Evolutionary conservation across 768 basidiomycete species (phyloP).

Genomic region (Suillus placidus): DNA sequence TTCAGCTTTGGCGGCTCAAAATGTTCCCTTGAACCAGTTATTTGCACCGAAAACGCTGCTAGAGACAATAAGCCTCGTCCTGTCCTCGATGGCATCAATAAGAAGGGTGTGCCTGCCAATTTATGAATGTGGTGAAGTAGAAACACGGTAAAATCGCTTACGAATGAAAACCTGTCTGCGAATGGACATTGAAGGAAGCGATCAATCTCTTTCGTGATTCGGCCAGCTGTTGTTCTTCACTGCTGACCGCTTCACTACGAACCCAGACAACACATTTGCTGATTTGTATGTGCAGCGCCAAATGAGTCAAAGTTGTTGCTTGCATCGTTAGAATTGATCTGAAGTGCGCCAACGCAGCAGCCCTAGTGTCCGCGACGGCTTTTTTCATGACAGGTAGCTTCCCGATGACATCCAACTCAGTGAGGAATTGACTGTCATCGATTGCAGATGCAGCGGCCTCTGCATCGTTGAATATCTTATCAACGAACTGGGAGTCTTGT

Average conservation of each 20-base stretch:
- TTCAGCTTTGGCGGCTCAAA: slow-evolving; percentile 20
- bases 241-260: slow-evolving; percentile 2
- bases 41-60: neutral
- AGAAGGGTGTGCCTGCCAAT: slow-evolving; percentile 11
- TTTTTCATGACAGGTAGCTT: slow-evolving; percentile 2
- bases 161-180: slow-evolving; percentile 10
- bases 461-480: slow-evolving; percentile 13
- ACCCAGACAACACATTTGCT: slow-evolving; percentile 1
- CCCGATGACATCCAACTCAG: slow-evolving; percentile 10
- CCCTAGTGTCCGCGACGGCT: neutral
- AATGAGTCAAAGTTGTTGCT: neutral
- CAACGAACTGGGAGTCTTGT: neutral
- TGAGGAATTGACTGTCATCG: slow-evolving; percentile 22
- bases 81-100: slow-evolving; percentile 8
- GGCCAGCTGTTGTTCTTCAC: slow-evolving; percentile 13
- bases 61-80: neutral
- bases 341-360: neutral
- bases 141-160: neutral
- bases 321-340: neutral
- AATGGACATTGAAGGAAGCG: slow-evolving; percentile 19
- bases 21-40: slow-evolving; percentile 23
- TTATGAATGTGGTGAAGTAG: neutral
- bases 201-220: slow-evolving; percentile 23
- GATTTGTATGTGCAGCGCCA: slow-evolving; percentile 17
- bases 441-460: neutral